Percentiles rank a stretch among this genome's conserved stretches.
Conservation (phyloP, 2,329 filamentous ascomycete genomes). For the Colletotrichum eremochloae region DNA sequence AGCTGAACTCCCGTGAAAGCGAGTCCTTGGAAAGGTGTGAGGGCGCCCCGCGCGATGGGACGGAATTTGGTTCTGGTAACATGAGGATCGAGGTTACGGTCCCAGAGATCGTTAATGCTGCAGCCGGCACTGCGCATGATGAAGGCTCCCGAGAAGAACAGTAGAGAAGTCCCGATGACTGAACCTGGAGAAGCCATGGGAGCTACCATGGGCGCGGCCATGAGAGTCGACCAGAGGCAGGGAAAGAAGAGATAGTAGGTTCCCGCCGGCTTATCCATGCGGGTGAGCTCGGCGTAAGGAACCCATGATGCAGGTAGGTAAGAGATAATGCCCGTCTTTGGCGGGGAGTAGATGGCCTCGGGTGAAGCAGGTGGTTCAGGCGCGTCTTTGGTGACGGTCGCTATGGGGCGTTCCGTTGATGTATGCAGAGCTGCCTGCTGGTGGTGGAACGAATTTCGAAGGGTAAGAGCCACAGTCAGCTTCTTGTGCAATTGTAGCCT, state of each 20-base stretch:
- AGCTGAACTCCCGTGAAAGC: slow-evolving; percentile 82
- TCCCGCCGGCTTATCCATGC: slow-evolving; percentile 84
- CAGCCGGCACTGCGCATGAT: slow-evolving; percentile 92
- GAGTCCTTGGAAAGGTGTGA: slow-evolving; percentile 79
- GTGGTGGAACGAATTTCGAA: neutral
- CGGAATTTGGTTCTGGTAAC: slow-evolving; percentile 82
- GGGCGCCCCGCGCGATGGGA: slow-evolving; percentile 83
- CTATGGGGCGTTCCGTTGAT: slow-evolving; percentile 27
- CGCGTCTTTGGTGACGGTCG: slow-evolving; percentile 32
- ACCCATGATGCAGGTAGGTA: slow-evolving; percentile 77
- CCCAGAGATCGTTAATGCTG: slow-evolving; percentile 92
- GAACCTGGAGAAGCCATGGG: slow-evolving; percentile 72
- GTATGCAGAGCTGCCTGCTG: slow-evolving; percentile 35
- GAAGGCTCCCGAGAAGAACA: slow-evolving; percentile 83
- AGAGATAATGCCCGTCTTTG: slow-evolving; percentile 78
- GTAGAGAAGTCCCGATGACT: slow-evolving; percentile 73
- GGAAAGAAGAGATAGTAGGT: slow-evolving; percentile 90
- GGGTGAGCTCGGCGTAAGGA: slow-evolving; percentile 85
- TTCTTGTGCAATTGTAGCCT: slow-evolving; percentile 22
- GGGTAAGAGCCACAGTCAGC: slow-evolving; percentile 5
- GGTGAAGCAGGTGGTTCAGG: slow-evolving; percentile 41
- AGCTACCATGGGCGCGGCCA: slow-evolving; percentile 78
- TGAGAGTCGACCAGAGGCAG: slow-evolving; percentile 85
- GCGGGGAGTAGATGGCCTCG: slow-evolving; percentile 70
- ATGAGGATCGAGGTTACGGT: slow-evolving; percentile 86